Evolutionary conservation across 1,139 yeast species (phyloP).

Genomic region (Lodderomyces theae): DNA sequence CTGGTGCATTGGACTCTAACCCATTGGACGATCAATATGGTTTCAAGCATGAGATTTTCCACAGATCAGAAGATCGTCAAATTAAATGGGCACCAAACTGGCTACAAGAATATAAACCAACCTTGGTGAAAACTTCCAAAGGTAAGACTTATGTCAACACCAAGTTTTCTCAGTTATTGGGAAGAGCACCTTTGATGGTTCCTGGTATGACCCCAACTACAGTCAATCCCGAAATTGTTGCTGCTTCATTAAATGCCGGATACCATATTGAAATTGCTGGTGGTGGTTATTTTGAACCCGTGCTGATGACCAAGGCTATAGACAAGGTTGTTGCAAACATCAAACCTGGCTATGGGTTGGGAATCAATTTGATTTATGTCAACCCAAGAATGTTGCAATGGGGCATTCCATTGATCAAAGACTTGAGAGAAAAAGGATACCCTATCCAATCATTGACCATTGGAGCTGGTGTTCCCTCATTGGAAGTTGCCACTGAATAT

Average conservation of each 20-base stretch:
- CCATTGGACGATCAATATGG: slow-evolving; percentile 79
- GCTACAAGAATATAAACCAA: slow-evolving; percentile 87
- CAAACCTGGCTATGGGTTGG: slow-evolving; percentile 85
- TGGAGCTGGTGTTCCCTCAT: slow-evolving; percentile 99
- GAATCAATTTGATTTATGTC: slow-evolving; percentile 89
- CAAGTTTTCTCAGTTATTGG: slow-evolving; percentile 85
- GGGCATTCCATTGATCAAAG: slow-evolving; percentile 95
- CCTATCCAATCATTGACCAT: slow-evolving; percentile 95
- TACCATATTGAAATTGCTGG: slow-evolving; percentile 97
- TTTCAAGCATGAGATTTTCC: slow-evolving; percentile 92
- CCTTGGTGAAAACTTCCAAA: slow-evolving; percentile 64
- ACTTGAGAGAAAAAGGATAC: slow-evolving; percentile 84
- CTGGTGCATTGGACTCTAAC: slow-evolving; percentile 77
- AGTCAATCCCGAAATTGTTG: slow-evolving; percentile 88
- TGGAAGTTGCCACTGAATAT: slow-evolving; percentile 96
- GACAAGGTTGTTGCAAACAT: slow-evolving; percentile 63
- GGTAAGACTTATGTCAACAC: slow-evolving; percentile 89
- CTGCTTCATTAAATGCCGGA: slow-evolving; percentile 93
- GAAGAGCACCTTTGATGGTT: slow-evolving; percentile 94
- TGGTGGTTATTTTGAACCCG: slow-evolving; percentile 90
- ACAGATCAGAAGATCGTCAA: slow-evolving; percentile 51
- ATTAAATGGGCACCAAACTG: slow-evolving; percentile 87
- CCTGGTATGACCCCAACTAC: slow-evolving; percentile 99
- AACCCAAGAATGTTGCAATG: slow-evolving; percentile 97
- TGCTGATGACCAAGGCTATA: slow-evolving; percentile 70